Evolutionary conservation across 306 rosid species (phyloP).

Genomic region (Bauhinia variegata): DNA sequence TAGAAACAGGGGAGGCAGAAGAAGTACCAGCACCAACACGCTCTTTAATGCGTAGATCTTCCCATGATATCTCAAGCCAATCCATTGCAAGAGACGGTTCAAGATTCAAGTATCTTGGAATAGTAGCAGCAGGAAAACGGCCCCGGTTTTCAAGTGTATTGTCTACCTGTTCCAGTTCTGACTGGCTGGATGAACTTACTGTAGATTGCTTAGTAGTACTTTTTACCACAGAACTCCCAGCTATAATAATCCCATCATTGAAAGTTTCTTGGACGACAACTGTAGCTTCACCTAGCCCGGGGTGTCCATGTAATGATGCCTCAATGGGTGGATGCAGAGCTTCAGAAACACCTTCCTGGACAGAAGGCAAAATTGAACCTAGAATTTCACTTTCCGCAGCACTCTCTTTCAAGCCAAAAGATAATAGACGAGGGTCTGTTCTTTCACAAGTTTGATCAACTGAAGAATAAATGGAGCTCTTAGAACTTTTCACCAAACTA

Average conservation of each 20-base stretch:
- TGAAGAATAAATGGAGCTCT: constrained; percentile 38
- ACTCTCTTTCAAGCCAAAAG: constrained; percentile 51
- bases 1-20: constrained; percentile 25
- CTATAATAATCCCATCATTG: constrained; percentile 37
- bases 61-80: constrained; percentile 99
- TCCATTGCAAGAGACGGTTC: constrained; percentile 99
- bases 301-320: constrained; percentile 44
- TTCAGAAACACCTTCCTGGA: constrained; percentile 49
- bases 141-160: constrained; percentile 48
- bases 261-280: constrained; percentile 45
- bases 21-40: constrained; percentile 92
- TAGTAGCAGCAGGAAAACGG: constrained; percentile 42
- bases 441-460: constrained; percentile 53
- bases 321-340: constrained; percentile 39
- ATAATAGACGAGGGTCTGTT: constrained; percentile 44
- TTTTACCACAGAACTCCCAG: constrained; percentile 51
- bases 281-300: constrained; percentile 42
- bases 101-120: constrained; percentile 71
- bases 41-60: constrained; percentile 81
- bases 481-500: constrained; percentile 38
- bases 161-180: constrained; percentile 48
- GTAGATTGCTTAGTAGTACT: constrained; percentile 45
- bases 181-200: constrained; percentile 44
- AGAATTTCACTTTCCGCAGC: constrained; percentile 48
- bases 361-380: constrained; percentile 50